Evolutionary conservation across 768 basidiomycete species (phyloP).

Genomic region (Rhizopogon rudus): DNA sequence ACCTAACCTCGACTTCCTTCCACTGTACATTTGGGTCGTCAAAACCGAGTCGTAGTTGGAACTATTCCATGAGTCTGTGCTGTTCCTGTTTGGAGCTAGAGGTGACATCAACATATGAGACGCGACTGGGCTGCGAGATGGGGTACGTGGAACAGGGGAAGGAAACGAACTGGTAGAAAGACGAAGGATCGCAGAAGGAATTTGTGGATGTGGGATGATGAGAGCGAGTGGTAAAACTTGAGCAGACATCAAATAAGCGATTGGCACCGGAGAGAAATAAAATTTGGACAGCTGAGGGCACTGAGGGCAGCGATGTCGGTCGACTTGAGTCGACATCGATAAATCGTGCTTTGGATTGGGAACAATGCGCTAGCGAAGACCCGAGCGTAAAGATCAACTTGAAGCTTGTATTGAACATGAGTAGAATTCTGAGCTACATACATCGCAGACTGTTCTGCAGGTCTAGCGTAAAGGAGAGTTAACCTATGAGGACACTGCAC

Average conservation of each 20-base stretch:
- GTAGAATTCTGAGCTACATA: no score
- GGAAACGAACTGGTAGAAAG: slow-evolving; percentile 33
- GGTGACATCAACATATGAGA: slow-evolving; percentile 48
- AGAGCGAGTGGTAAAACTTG: slow-evolving; percentile 53
- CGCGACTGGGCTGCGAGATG: slow-evolving; percentile 48
- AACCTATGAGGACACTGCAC: no score
- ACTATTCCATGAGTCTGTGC: slow-evolving; percentile 79
- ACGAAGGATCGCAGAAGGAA: slow-evolving; percentile 41
- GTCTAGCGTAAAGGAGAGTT: no score
- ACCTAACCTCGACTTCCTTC: slow-evolving; percentile 66
- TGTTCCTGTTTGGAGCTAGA: slow-evolving; percentile 45
- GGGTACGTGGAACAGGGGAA: slow-evolving; percentile 52
- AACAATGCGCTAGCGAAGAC: no score
- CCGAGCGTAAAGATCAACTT: no score
- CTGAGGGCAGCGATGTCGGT: no score
- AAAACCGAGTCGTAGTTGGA: slow-evolving; percentile 52
- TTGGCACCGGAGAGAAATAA: slow-evolving; percentile 34
- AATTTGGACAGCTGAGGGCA: neutral
- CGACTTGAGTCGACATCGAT: no score
- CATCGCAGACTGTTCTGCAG: no score
- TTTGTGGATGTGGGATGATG: slow-evolving; percentile 55
- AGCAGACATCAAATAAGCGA: slow-evolving; percentile 44
- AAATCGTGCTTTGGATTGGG: no score
- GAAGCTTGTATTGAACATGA: no score
- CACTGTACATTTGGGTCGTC: slow-evolving; percentile 64